phyloP scores from a whole-genome alignment of 768 basidiomycete species.

The Boletus rufocinnamomeus region DNA sequence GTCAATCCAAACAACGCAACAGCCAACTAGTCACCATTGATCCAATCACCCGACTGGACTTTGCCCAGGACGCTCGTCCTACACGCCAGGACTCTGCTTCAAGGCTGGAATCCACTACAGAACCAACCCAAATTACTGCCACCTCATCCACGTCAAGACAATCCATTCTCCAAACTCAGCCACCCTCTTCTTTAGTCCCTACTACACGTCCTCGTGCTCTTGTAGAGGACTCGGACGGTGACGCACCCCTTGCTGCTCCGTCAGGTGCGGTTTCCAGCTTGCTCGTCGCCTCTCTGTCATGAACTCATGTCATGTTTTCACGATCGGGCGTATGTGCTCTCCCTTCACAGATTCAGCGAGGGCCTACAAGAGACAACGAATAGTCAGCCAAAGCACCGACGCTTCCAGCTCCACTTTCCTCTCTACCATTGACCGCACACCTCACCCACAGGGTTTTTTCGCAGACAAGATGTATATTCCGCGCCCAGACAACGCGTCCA shows the following conservation, averaged over 20 bases:
- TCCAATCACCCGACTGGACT: slow-evolving; percentile 58
- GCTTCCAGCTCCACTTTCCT: slow-evolving; percentile 36
- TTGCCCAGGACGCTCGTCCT: slow-evolving; percentile 55
- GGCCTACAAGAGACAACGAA: slow-evolving; percentile 73
- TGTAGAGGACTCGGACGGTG: slow-evolving; percentile 54
- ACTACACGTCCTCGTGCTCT: slow-evolving; percentile 63
- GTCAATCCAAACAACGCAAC: slow-evolving; percentile 24
- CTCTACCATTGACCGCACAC: slow-evolving; percentile 22
- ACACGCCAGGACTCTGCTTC: slow-evolving; percentile 43
- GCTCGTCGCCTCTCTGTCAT: background rate
- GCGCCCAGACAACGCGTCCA: slow-evolving; percentile 50
- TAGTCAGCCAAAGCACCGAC: slow-evolving; percentile 42
- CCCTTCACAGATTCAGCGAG: slow-evolving; percentile 47
- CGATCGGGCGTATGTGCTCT: background rate
- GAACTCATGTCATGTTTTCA: slow-evolving; percentile 3
- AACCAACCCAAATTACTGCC: slow-evolving; percentile 29
- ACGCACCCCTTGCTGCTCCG: slow-evolving; percentile 25
- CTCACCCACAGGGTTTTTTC: slow-evolving; percentile 30
- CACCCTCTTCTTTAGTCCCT: slow-evolving; percentile 54
- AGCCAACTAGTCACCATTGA: slow-evolving; percentile 57
- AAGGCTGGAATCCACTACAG: slow-evolving; percentile 49
- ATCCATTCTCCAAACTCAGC: slow-evolving; percentile 28
- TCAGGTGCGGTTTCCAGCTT: slow-evolving; percentile 25
- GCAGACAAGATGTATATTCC: slow-evolving; percentile 52
- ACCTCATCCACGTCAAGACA: slow-evolving; percentile 24